phyloP scores from a whole-genome alignment of 495 filamentous ascomycete genomes.

The Xylaria curta region DNA sequence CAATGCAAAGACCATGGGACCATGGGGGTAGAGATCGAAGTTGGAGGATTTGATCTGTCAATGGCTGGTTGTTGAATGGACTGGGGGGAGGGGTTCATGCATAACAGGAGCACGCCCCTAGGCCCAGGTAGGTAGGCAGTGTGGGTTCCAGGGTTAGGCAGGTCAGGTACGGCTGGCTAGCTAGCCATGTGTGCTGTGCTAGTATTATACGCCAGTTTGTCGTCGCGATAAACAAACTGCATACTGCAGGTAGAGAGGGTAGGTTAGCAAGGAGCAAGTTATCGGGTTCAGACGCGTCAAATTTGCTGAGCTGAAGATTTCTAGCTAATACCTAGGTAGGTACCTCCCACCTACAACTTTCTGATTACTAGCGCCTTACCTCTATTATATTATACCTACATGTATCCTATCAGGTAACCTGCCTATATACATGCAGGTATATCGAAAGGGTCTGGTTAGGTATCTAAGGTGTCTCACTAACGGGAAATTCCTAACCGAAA shows the following conservation, averaged over 20 bases:
- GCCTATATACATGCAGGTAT: background rate
- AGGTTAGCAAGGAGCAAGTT: background rate
- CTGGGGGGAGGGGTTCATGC: conserved; percentile 30
- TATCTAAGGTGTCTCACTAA: background rate
- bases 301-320: background rate
- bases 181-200: background rate
- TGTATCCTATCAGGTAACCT: background rate
- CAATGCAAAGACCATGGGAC: conserved; percentile 22
- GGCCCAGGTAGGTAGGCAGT: conserved; percentile 13
- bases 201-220: background rate
- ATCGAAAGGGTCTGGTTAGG: background rate
- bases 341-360: background rate
- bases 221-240: background rate
- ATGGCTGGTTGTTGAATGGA: conserved; percentile 13
- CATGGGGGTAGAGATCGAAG: conserved; percentile 16
- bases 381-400: too few species aligned
- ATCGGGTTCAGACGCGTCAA: background rate
- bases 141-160: conserved; percentile 6
- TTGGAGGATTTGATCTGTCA: conserved; percentile 19
- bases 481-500: background rate
- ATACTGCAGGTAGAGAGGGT: background rate
- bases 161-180: conserved; percentile 12
- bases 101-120: conserved; percentile 21
- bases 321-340: background rate
- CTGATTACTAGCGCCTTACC: background rate